A percentile compares a stretch with the other conserved stretches of the same genome.
These are phyloP conservation scores for Mortierella sp. DNA, from an alignment of 371 early-diverging fungal species.

Conservation along the genomic window DNA sequence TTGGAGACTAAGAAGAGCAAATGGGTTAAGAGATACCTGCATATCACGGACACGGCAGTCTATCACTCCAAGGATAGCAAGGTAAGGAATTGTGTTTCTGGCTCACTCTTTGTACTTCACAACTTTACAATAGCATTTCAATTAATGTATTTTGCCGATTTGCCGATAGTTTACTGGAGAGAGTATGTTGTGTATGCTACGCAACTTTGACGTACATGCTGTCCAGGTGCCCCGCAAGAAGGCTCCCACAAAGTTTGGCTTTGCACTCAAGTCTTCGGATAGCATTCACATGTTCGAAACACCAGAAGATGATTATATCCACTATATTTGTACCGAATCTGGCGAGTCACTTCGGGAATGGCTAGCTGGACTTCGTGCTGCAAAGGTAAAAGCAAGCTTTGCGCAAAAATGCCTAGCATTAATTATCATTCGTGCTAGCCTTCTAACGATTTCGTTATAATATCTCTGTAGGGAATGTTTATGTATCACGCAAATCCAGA, in stretches of 20 bases:
- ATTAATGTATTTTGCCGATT: not conserved
- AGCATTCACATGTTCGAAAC: slow-evolving; percentile 83
- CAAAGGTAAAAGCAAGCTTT: slow-evolving; percentile 67
- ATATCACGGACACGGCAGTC: slow-evolving; percentile 72
- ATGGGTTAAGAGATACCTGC: slow-evolving; percentile 82
- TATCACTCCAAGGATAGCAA: slow-evolving; percentile 80
- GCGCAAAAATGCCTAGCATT: not conserved
- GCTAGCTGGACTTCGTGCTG: slow-evolving; percentile 84
- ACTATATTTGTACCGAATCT: slow-evolving; percentile 82
- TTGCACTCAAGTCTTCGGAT: slow-evolving; percentile 88
- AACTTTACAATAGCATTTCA: not conserved
- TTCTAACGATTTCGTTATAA: slow-evolving; percentile 1
- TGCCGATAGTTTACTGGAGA: slow-evolving; percentile 61
- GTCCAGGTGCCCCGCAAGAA: slow-evolving; percentile 68
- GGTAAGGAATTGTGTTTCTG: slow-evolving; percentile 51
- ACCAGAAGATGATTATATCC: slow-evolving; percentile 85
- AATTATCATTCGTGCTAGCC: not conserved
- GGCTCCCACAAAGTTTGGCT: slow-evolving; percentile 84
- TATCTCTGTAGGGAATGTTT: slow-evolving; percentile 37
- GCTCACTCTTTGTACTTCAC: not conserved
- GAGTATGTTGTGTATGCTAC: slow-evolving; percentile 75
- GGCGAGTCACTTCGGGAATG: slow-evolving; percentile 84
- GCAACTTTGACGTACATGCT: slow-evolving; percentile 86
- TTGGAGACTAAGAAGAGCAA: slow-evolving; percentile 81
- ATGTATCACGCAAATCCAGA: slow-evolving; percentile 56